These are phyloP conservation scores for Jamesozyma gamospora DNA, from an alignment of 805 yeast species.

Conservation along the genomic window DNA sequence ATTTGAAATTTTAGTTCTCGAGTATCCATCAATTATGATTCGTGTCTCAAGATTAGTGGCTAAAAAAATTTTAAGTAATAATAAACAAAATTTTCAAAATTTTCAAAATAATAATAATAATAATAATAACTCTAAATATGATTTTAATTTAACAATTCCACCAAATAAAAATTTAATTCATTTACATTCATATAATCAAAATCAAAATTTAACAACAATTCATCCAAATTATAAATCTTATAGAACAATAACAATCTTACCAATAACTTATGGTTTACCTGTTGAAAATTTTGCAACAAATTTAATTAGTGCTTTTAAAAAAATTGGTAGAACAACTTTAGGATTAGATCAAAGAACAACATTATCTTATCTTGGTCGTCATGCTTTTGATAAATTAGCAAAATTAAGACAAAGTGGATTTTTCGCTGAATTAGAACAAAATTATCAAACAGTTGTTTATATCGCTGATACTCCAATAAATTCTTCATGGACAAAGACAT, in stretches of 20 bases:
- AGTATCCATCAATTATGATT: constrained; percentile 83
- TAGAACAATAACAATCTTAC: constrained; percentile 77
- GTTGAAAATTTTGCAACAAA: constrained; percentile 74
- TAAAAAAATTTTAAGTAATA: constrained; percentile 31
- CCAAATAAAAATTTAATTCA: constrained; percentile 13
- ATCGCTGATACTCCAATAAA: constrained; percentile 77
- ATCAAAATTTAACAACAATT: constrained; percentile 7
- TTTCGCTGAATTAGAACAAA: constrained; percentile 84
- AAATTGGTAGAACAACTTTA: constrained; percentile 63
- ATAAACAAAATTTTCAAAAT: constrained; percentile 4
- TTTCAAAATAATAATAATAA: constrained; percentile 10
- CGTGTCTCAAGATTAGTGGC: constrained; percentile 86
- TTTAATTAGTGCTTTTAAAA: constrained; percentile 59
- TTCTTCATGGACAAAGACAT: constrained; percentile 85
- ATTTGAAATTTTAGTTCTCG: constrained; percentile 74
- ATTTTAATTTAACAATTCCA: constrained; percentile 26
- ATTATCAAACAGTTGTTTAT: constrained; percentile 78
- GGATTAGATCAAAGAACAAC: constrained; percentile 78
- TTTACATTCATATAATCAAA: constrained; percentile 6
- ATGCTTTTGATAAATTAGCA: constrained; percentile 86
- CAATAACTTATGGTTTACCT: constrained; percentile 73
- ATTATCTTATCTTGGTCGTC: constrained; percentile 70
- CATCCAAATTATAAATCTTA: constrained; percentile 30
- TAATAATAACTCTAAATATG: constrained; percentile 19
- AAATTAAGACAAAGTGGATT: constrained; percentile 79